phyloP scores from a whole-genome alignment of 139 green algal genomes.

The Coccomyxa sp. region DNA sequence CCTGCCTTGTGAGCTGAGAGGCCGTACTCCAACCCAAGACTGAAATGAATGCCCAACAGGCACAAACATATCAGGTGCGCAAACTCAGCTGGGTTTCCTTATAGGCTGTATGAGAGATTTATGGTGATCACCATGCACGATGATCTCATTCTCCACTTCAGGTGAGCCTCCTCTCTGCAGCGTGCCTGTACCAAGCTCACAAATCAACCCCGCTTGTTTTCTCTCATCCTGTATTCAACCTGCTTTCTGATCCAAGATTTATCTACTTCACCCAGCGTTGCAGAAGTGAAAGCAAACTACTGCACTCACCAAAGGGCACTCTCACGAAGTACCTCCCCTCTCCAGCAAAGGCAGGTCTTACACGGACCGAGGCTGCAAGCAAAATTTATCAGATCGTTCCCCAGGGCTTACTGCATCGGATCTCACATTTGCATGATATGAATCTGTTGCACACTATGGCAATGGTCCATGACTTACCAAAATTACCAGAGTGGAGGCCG shows the following conservation, averaged over 20 bases:
- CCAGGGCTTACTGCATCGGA: neutral
- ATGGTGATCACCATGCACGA: too few relatives aligned
- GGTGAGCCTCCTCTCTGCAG: neutral
- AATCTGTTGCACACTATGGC: neutral
- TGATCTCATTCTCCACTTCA: too few relatives aligned
- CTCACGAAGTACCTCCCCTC: conserved; percentile 83
- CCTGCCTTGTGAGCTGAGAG: too few relatives aligned
- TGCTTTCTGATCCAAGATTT: neutral
- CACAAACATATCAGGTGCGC: too few relatives aligned
- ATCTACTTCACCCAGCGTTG: neutral
- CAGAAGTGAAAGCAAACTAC: neutral
- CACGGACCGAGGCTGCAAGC: conserved; percentile 54
- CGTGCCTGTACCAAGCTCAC: neutral
- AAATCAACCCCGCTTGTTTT: neutral
- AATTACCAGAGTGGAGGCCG: neutral
- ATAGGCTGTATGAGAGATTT: too few relatives aligned
- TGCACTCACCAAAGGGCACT: conserved; percentile 40
- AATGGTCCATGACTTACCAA: neutral
- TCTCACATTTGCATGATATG: neutral
- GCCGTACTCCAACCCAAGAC: too few relatives aligned
- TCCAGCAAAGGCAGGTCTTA: conserved; percentile 67
- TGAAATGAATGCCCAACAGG: too few relatives aligned
- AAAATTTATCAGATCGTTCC: neutral
- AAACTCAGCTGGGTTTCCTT: too few relatives aligned
- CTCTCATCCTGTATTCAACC: neutral